phyloP scores from a whole-genome alignment of 345 rosid species.

The Citrus inodora region DNA sequence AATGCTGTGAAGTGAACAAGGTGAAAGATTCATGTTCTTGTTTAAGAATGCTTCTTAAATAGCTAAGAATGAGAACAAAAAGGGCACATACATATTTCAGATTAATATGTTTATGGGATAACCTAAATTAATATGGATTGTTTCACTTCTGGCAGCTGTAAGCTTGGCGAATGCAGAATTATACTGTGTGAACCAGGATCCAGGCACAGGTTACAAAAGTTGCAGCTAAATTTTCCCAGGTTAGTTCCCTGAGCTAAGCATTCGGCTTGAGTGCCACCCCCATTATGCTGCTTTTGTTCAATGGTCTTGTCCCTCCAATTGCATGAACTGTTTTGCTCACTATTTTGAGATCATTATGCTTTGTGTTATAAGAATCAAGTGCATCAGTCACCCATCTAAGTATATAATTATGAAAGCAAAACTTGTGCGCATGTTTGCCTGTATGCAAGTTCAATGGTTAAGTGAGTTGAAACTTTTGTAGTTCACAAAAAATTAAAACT shows the following conservation, averaged over 20 bases:
- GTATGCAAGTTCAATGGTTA: background rate
- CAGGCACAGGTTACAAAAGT: conserved; percentile 77
- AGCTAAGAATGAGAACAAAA: background rate
- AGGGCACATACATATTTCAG: background rate
- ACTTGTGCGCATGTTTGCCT: background rate
- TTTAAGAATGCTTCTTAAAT: background rate
- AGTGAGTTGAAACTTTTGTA: background rate
- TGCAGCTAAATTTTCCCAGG: conserved; percentile 97
- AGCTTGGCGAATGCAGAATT: conserved; percentile 88
- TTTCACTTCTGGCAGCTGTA: conserved; percentile 50
- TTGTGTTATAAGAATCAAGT: background rate
- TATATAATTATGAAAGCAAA: background rate
- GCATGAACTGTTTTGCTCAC: background rate
- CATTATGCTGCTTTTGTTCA: background rate
- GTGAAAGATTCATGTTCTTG: background rate
- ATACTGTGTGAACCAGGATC: conserved; percentile 81
- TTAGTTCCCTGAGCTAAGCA: conserved; percentile 19
- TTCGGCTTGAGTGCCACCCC: background rate
- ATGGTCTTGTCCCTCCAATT: background rate
- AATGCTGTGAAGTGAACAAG: background rate
- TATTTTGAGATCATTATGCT: background rate
- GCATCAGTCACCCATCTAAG: background rate
- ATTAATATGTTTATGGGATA: background rate
- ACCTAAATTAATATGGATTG: background rate
- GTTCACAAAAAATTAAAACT: background rate